Base-by-base conservation (phyloP, 1,284 basidiomycete genomes). In the Apiotrichum montevideense region DNA sequence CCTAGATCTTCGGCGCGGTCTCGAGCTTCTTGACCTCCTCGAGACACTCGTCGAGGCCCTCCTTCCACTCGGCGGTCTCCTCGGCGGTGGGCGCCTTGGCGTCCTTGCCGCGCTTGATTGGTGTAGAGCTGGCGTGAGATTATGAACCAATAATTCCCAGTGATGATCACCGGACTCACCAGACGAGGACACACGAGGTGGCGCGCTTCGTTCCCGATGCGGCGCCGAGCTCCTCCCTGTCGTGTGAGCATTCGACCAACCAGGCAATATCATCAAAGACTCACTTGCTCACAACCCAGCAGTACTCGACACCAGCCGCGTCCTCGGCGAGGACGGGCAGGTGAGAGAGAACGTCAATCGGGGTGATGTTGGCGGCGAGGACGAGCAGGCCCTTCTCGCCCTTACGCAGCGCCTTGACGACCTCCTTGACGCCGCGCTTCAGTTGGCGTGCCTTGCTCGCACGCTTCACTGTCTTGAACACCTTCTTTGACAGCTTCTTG, bases 341-440 rank as follows among this genome's bases (percentile, higher is more conserved):
- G 78, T 98, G 96, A 29, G 92, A 94, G 66, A 98, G 89, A 66
- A 99, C 97, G 77, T 99, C 96, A 68, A 98, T 88, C 32, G 96
- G 96, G 49, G 89, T 94, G 72, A 98, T 98, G 77, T 98, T 96
- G 44, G 88, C 94, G 4, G 96, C 96, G 56, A 99, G 84, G 55
- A 99, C 80, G 46, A 98, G 84, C 32, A 99, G 80, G 15, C 93
- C 93, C 80, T 89, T 90, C 76, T 97, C 93, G 55, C 92, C 92
- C 76, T 97, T 97, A 54, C 92, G 83, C 51, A 97, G 87, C 2
- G 90, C 90, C 77, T 97, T 97, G 54, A 95, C 91, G 39, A 97
- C 90, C 76, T 97, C 93, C 78, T 97, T 97, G 52, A 97, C 93
- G 46, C 92, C 92, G 50, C 93, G 84, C 78, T 94, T 95, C 40